phyloP scores from a whole-genome alignment of 1,284 basidiomycete genomes.

The Stygiomarasmius scandens region DNA sequence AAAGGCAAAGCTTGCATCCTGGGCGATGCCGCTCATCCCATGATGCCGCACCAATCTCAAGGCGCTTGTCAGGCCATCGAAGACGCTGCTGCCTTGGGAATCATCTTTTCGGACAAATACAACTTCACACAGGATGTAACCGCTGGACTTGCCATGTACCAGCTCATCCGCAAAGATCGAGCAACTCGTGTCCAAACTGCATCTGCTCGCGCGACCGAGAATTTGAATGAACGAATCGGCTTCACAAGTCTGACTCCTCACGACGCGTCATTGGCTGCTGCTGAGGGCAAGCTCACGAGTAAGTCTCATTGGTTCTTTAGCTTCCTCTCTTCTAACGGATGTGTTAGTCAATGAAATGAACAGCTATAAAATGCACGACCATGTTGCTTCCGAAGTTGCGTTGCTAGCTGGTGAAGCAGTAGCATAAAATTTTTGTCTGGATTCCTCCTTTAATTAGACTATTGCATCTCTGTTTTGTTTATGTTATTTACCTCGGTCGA shows the following conservation, averaged over 20 bases:
- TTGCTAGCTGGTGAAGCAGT: slow-evolving; percentile 12
- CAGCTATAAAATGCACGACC: slow-evolving; percentile 34
- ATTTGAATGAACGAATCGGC: slow-evolving; percentile 36
- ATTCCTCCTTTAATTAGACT: too few relatives aligned
- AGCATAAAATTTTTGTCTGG: too few relatives aligned
- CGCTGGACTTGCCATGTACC: slow-evolving; percentile 32
- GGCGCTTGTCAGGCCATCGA: slow-evolving; percentile 39
- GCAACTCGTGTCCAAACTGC: slow-evolving; percentile 34
- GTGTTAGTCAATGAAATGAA: slow-evolving; percentile 35
- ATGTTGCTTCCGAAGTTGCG: slow-evolving; percentile 29
- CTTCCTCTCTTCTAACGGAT: neutral
- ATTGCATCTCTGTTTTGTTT: too few relatives aligned
- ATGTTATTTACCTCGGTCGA: too few relatives aligned
- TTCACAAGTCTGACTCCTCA: slow-evolving; percentile 33
- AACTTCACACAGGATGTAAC: slow-evolving; percentile 28
- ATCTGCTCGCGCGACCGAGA: slow-evolving; percentile 32
- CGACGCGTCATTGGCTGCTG: slow-evolving; percentile 28
- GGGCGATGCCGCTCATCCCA: slow-evolving; percentile 37
- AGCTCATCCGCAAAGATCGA: slow-evolving; percentile 33
- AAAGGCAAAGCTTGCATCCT: slow-evolving; percentile 32
- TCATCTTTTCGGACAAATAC: slow-evolving; percentile 35
- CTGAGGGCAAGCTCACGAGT: slow-evolving; percentile 30
- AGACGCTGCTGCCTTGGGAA: slow-evolving; percentile 37
- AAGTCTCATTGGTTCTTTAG: neutral
- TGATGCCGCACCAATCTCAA: slow-evolving; percentile 38